Conservation (phyloP, 441 rosid species). For the Arabidopsis lyrata region DNA sequence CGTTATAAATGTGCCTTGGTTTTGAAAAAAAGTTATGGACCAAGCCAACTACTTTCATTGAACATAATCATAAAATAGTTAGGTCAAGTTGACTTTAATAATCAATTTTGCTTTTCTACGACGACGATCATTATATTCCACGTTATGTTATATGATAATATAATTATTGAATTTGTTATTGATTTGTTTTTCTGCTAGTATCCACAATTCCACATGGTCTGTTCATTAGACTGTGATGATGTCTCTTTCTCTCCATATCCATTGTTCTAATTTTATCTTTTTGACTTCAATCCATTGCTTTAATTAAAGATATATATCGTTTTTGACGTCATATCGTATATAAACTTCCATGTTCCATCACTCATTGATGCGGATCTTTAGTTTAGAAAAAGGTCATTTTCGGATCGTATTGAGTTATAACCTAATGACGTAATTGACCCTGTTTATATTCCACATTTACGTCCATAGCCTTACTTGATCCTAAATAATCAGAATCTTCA, state of each 20-base stretch:
- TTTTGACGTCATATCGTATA: conserved; percentile 28
- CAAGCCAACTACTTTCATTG: conserved; percentile 34
- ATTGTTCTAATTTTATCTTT: neutral
- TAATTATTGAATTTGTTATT: conserved; percentile 19
- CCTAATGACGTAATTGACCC: conserved; percentile 5
- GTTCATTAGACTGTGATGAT: conserved; percentile 9
- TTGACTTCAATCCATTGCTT: too few species aligned
- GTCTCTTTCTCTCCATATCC: conserved; percentile 27
- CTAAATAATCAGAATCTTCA: neutral
- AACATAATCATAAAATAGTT: conserved; percentile 38
- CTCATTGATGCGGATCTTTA: conserved; percentile 13
- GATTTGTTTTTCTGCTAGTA: conserved; percentile 11
- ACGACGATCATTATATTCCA: conserved; percentile 25
- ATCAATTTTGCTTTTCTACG: conserved; percentile 9
- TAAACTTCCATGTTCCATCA: conserved; percentile 4
- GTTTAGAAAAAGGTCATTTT: conserved; percentile 35
- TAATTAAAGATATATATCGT: neutral
- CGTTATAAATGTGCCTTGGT: conserved; percentile 35
- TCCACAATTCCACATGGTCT: conserved; percentile 43
- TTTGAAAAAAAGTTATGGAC: conserved; percentile 21
- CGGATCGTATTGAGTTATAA: conserved; percentile 20
- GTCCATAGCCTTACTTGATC: neutral
- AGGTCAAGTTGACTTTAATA: conserved; percentile 33
- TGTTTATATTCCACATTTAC: neutral
- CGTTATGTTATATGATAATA: conserved; percentile 10